These are phyloP conservation scores for Penstemon barbatus DNA, from an alignment of 257 asterid genomes.

Conservation along the genomic window DNA sequence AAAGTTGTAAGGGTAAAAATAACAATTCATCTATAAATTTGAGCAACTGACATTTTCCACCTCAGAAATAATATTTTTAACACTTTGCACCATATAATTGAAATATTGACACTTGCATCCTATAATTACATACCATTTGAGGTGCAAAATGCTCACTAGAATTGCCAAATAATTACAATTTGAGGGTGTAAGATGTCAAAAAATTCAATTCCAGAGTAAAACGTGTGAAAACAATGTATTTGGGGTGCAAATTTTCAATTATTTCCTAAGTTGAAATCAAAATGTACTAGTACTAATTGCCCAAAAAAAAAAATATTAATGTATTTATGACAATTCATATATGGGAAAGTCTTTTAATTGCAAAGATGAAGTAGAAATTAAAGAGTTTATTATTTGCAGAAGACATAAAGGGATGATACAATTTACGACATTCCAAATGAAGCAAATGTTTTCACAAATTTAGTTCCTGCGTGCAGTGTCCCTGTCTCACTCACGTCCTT, in stretches of 20 bases:
- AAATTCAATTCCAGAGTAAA: too few species aligned
- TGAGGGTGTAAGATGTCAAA: too few species aligned
- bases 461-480: slow-evolving; percentile 33
- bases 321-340: slow-evolving; percentile 9
- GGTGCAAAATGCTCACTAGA: too few species aligned
- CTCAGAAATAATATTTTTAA: too few species aligned
- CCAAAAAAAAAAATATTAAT: background rate
- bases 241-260: background rate
- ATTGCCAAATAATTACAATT: too few species aligned
- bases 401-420: slow-evolving; percentile 24
- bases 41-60: background rate
- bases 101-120: too few species aligned
- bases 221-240: too few species aligned
- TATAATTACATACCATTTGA: too few species aligned
- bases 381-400: slow-evolving; percentile 32
- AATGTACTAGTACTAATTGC: background rate
- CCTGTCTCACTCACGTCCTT: slow-evolving; percentile 34
- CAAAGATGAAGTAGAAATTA: slow-evolving; percentile 26
- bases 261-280: background rate
- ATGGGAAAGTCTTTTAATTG: background rate
- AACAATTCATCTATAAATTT: background rate
- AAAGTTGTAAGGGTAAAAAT: too few species aligned
- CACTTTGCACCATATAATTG: too few species aligned
- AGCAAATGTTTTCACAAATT: slow-evolving; percentile 46
- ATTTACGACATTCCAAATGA: slow-evolving; percentile 45